Evolutionary conservation across 2,329 filamentous ascomycete species (phyloP), one percentile per base, ranked within the genome.

Genomic region (Colletotrichum gloeosporioides): DNA sequence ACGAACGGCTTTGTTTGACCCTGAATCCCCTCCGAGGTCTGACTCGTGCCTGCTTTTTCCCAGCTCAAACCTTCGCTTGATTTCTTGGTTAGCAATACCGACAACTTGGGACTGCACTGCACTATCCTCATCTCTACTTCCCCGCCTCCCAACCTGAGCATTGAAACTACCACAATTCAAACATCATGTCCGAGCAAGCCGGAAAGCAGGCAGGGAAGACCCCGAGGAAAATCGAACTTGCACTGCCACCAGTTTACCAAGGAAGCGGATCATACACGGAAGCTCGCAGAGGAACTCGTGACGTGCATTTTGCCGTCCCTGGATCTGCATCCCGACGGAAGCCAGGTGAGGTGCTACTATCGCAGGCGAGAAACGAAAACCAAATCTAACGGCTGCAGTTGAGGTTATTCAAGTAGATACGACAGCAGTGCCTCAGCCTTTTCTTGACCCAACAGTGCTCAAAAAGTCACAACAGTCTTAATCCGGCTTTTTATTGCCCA

Each of bases 391-490:
- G 29, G 22, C 36, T 34, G 64, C 70, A 71, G 71, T 77, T 53
- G 77, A 79, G 10, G 36, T 68, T 4, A 59, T 78, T 31, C 74
- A 73, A 25, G 75, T 80, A 36, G 77, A 80, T 69, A 79, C 79
- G 9, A 73, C 77, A 29, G 73, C 72, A 65, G 53, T 78, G 10
- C 70, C 77, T 8, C 79, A 80, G 34, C 79, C 79, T 15, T 80
- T 80, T 36, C 31, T 80, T 49, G 73, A 80, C 25, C 71, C 79
- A 9, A 25, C 71, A 10, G 31, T 79, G 6, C 71, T 79, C 53
- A 74, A 74, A 34, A 62, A 76, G 36, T 74, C 71, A 75, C 65
- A 67, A n/a, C 67, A 57, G 44, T 36, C 74, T n/a, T 76, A 59
- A 76, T 53, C 9, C 27, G 36, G 27, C 55, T 59, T 18, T 59